Base-by-base conservation (phyloP, 768 basidiomycete species). In the Termitomyces sp. region DNA sequence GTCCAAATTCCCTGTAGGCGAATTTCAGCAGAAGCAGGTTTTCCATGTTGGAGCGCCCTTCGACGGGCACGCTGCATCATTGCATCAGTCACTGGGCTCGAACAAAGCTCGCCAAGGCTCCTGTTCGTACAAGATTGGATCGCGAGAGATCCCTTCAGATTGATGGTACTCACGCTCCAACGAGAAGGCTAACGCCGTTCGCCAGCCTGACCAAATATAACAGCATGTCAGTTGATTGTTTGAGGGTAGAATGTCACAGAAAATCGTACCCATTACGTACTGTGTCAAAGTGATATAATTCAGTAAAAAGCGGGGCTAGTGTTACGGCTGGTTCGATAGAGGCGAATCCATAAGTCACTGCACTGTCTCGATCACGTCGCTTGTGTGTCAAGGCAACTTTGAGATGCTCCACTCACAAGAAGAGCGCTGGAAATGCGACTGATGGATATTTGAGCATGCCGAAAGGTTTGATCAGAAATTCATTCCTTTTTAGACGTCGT, bases 371-470 rank as follows among this genome's bases (percentile, higher is more conserved):
- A 53, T 41, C 39, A 31, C 18, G 39, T 54, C 24, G 24, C 5
- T 53, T 31, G n/a, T 15, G 4, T n/a, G 41, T 39, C 27, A 27
- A 41, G 52, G n/a, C 18, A 20, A 42, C 41, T n/a, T 41, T 42
- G 24, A 47, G 6, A 37, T 55, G 30, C 27, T 30, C 18, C 5
- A 67, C 71, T 59, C 56, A 73, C 74, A 73, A 75, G 55, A 69
- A 75, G 27, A 75, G 57, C 11, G 73, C 75, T 8, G 74, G 75
- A 57, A 76, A 72, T 13, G 61, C 62, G 16, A 76, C 74, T 9
- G 74, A 75, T n/a, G 75, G 76, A 62, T 76, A 77, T 59, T 70
- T 74, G 22, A 75, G 63, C 73, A 75, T 76, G 39, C 70, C 70
- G 39, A 75, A 66, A 20, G 74, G 72, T 52, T 73, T 73, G 46